Conservation (phyloP, 345 rosid species). For the Populus deltoides region DNA sequence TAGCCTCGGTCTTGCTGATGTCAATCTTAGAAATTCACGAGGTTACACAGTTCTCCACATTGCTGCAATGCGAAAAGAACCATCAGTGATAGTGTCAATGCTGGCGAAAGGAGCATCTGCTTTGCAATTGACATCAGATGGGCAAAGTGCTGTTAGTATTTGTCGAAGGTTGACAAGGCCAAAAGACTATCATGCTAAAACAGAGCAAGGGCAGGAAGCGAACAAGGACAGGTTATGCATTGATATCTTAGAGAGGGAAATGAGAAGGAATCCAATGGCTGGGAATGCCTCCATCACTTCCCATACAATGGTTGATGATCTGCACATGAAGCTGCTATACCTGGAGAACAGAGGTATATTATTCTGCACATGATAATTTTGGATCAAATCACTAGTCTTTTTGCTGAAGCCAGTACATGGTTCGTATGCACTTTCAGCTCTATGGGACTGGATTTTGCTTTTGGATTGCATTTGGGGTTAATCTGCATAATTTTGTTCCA, state of each 20-base stretch:
- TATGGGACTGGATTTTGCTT: background rate
- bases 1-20: conserved; percentile 59
- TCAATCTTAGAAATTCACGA: conserved; percentile 63
- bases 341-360: conserved; percentile 88
- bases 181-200: conserved; percentile 75
- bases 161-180: conserved; percentile 81
- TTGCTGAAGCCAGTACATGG: background rate
- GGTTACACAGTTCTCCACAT: conserved; percentile 87
- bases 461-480: background rate
- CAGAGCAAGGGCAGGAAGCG: conserved; percentile 71
- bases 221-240: conserved; percentile 76
- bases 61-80: conserved; percentile 88
- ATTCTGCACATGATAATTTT: conserved; percentile 1
- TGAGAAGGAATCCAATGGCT: conserved; percentile 71
- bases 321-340: conserved; percentile 80
- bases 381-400: background rate
- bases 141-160: conserved; percentile 75
- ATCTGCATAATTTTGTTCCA: background rate
- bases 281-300: conserved; percentile 45
- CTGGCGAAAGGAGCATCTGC: conserved; percentile 72
- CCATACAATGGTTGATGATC: conserved; percentile 64
- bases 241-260: conserved; percentile 79
- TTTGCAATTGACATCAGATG: conserved; percentile 64
- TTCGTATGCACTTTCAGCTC: background rate
- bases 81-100: conserved; percentile 61